Evolutionary conservation across 2,329 filamentous ascomycete genomes (phyloP), one percentile per base, ranked within the genome.

Genomic region (Macrophomina phaseolina): DNA sequence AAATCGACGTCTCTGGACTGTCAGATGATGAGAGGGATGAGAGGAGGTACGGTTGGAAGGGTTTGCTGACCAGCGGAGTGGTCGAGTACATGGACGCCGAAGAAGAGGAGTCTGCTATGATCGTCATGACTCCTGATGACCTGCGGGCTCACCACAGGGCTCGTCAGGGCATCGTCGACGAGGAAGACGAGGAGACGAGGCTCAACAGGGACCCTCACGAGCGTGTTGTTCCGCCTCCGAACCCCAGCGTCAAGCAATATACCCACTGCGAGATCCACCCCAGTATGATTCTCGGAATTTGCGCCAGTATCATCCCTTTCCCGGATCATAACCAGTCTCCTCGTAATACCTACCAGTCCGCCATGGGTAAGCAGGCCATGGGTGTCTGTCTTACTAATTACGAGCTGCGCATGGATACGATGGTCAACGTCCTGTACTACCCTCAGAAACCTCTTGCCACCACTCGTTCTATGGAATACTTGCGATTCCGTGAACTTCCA

Each of bases 281-380:
- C 23, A 97, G 93, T 80, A 99, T 99, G 95, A 95, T 99, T 78
- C 83, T 99, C 65, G 95, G 95, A 77, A 97, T 99, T 70, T 99
- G 96, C 77, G 95, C 95, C 74, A 97, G 94, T 82, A 99, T 99
- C 79, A 99, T 99, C 84, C 95, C 95, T 0, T 99, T 99, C 88
- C 95, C 96, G 1, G 95, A 99, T 82, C 95, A 99, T 83, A 99
- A 99, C 78, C 92, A 93, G 87, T 98, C 94, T 69, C 95, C 95
- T 71, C 91, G 95, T 91, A 99, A 99, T 78, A 98, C 94, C 4
- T 99, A 97, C 80, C 94, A 98, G 82, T 97, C 94, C 74, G 95
- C 95, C 77, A 99, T 99, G 95, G 95, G 96, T 84, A 99, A 99
- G 82, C 95, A 99, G 87, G 95, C 95, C 69, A 99, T 99, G 96